A percentile compares a stretch with the other conserved stretches of the same genome.
Conservation (phyloP, 805 yeast species). For the Myxozyma vanderwaltii region DNA sequence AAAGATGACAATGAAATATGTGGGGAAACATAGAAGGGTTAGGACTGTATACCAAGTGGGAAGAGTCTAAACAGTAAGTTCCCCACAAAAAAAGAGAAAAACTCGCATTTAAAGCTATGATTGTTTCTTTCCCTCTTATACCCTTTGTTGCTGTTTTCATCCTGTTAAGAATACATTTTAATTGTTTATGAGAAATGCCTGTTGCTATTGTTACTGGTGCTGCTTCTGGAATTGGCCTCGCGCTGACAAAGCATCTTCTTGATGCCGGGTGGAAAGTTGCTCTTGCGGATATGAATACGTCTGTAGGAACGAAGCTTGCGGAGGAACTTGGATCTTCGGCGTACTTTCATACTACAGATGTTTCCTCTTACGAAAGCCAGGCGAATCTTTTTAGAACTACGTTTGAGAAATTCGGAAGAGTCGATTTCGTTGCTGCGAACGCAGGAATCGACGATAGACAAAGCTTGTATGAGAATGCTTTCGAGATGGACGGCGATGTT, state of each 20-base stretch:
- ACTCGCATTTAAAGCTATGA: too few relatives aligned
- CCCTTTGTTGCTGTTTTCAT: neutral
- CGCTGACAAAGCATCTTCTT: conserved; percentile 11
- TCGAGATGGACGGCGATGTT: neutral
- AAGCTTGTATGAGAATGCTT: conserved; percentile 1
- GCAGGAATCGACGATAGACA: conserved; percentile 17
- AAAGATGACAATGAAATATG: too few relatives aligned
- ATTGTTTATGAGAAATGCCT: neutral
- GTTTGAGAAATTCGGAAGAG: conserved; percentile 8
- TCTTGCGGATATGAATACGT: conserved; percentile 9
- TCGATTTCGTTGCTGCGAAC: conserved; percentile 21
- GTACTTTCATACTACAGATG: conserved; percentile 10
- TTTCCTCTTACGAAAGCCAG: conserved; percentile 15
- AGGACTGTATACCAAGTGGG: too few relatives aligned
- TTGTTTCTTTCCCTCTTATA: neutral
- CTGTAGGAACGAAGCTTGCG: neutral
- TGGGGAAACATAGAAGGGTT: too few relatives aligned
- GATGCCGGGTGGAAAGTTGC: conserved; percentile 9
- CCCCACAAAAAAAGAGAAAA: too few relatives aligned
- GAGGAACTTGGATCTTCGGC: neutral
- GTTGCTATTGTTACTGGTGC: conserved; percentile 26
- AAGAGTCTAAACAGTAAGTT: too few relatives aligned
- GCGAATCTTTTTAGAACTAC: conserved; percentile 13
- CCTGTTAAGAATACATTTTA: neutral
- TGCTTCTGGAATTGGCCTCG: conserved; percentile 26